Conservation (phyloP, 140 eudicot species). For the Senecio squalidus region DNA sequence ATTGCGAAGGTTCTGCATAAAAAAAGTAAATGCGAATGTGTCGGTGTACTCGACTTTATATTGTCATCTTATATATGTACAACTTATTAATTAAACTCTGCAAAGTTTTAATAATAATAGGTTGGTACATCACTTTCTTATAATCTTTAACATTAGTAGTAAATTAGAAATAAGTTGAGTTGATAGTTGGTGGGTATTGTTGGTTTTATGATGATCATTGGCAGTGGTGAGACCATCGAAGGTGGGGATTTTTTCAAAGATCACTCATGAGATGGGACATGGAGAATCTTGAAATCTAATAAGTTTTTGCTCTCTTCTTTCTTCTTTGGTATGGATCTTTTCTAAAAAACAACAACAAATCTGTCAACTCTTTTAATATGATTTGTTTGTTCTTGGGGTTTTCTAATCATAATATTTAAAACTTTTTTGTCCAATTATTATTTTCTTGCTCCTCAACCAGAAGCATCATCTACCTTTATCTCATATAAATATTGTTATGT, state of each 20-base stretch:
- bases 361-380: constrained; percentile 38
- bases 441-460: constrained; percentile 29
- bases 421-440: constrained; percentile 14
- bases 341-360: constrained; percentile 23
- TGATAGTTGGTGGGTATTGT: constrained; percentile 25
- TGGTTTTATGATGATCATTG: constrained; percentile 30
- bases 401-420: constrained; percentile 16
- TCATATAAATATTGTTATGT: constrained; percentile 19
- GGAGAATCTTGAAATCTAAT: constrained; percentile 44
- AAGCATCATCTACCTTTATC: constrained; percentile 20
- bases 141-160: too few relatives aligned
- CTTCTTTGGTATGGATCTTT: constrained; percentile 34
- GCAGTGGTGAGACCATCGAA: constrained; percentile 37
- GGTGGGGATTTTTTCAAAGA: constrained; percentile 30
- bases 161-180: too few relatives aligned
- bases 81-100: too few relatives aligned
- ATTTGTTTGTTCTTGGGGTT: constrained; percentile 18
- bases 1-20: too few relatives aligned
- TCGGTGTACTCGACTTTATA: too few relatives aligned
- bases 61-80: too few relatives aligned
- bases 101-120: too few relatives aligned
- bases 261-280: constrained; percentile 61
- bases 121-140: too few relatives aligned
- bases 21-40: too few relatives aligned
- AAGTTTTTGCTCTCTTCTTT: constrained; percentile 28